These are phyloP conservation scores for Leptodontidium sp. DNA, from an alignment of 2,329 filamentous ascomycete species.

Conservation along the genomic window DNA sequence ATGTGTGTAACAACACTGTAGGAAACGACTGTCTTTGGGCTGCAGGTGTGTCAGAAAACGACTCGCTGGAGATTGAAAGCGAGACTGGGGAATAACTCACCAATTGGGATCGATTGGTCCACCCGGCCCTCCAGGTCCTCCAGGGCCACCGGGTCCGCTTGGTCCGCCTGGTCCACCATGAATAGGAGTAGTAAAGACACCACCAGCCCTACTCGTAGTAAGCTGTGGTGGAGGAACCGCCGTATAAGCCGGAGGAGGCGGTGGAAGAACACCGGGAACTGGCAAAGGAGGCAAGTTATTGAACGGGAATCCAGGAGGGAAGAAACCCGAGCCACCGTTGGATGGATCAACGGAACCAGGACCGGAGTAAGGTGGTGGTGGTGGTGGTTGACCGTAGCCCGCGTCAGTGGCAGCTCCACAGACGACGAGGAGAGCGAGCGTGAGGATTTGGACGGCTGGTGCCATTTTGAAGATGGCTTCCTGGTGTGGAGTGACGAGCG, in stretches of 20 bases:
- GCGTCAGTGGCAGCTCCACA: neutral
- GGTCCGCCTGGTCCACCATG: neutral
- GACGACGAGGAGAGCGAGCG: slow-evolving; percentile 13
- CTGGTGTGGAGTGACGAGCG: neutral
- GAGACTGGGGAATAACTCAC: neutral
- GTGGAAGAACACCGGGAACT: neutral
- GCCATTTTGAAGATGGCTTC: slow-evolving; percentile 4
- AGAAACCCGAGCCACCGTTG: neutral
- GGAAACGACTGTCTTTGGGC: slow-evolving; percentile 3
- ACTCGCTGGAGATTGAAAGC: neutral
- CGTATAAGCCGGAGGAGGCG: neutral
- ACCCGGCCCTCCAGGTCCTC: neutral
- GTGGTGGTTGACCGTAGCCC: slow-evolving; percentile 1
- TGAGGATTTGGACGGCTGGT: slow-evolving; percentile 2
- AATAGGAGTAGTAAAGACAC: slow-evolving; percentile 12
- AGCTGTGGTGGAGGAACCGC: neutral
- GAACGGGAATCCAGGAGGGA: slow-evolving; percentile 17
- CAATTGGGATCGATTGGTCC: slow-evolving; percentile 11
- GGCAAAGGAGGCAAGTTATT: neutral
- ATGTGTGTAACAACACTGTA: slow-evolving; percentile 13
- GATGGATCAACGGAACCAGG: neutral
- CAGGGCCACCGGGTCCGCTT: neutral
- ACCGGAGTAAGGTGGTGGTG: slow-evolving; percentile 7
- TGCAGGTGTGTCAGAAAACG: neutral
- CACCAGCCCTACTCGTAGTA: slow-evolving; percentile 12